A percentile compares a stretch with the other conserved stretches of the same genome.
phyloP scores from a whole-genome alignment of 75 land plant genomes.

The Sequoia sempervirens region DNA sequence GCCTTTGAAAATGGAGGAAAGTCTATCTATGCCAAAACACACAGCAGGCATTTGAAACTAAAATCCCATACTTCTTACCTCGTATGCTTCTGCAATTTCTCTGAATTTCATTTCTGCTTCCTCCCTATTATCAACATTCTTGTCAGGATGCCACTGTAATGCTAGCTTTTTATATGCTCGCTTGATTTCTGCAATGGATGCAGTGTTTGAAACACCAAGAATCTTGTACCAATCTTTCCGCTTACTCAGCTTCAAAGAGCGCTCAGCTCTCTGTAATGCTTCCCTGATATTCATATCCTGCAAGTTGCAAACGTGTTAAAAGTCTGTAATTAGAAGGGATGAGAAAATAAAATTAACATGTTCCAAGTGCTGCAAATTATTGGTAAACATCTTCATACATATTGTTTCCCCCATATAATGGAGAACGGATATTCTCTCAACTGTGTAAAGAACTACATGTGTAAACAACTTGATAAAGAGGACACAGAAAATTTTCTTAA shows the following conservation, averaged over 20 bases:
- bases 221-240: slow-evolving; percentile 99
- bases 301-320: not conserved
- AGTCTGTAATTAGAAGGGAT: not conserved
- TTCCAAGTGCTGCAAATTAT: not conserved
- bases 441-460: not conserved
- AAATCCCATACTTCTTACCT: slow-evolving; percentile 40
- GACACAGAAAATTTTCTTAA: not conserved
- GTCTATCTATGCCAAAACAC: not conserved
- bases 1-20: not conserved
- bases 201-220: slow-evolving; percentile 80
- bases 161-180: slow-evolving; percentile 97
- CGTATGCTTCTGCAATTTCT: slow-evolving; percentile 98
- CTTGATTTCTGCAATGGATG: slow-evolving; percentile 83
- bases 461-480: not conserved
- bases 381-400: not conserved
- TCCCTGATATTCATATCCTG: slow-evolving; percentile 84
- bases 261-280: slow-evolving; percentile 81
- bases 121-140: slow-evolving; percentile 92
- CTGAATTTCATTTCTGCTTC: slow-evolving; percentile 90
- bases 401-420: not conserved
- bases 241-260: slow-evolving; percentile 81
- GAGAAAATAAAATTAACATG: not conserved
- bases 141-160: slow-evolving; percentile 99
- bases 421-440: not conserved
- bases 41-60: not conserved